These are phyloP conservation scores for Santalum album DNA, from an alignment of 164 flowering plant genomes.

Conservation along the genomic window DNA sequence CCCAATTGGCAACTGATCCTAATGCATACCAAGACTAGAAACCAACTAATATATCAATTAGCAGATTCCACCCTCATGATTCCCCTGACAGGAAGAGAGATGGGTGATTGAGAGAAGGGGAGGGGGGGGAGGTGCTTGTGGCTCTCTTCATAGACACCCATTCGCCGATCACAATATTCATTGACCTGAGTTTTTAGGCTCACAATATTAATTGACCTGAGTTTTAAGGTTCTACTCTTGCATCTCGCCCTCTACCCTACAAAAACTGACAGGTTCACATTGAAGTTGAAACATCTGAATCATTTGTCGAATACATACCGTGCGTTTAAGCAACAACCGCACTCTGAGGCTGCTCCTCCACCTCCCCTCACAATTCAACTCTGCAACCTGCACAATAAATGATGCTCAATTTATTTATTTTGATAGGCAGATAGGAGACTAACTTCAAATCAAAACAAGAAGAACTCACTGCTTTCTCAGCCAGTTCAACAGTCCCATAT, in stretches of 20 bases:
- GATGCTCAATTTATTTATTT: neutral
- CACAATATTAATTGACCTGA: too few relatives aligned
- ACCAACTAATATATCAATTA: too few relatives aligned
- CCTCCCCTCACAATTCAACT: slow-evolving; percentile 69
- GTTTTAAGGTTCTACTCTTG: too few relatives aligned
- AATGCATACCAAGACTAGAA: too few relatives aligned
- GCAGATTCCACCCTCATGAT: too few relatives aligned
- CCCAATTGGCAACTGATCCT: too few relatives aligned
- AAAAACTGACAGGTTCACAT: neutral
- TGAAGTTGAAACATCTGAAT: neutral
- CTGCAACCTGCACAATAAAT: slow-evolving; percentile 45
- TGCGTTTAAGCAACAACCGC: slow-evolving; percentile 49
- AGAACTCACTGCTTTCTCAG: slow-evolving; percentile 95
- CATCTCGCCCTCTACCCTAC: neutral
- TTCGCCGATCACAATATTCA: too few relatives aligned
- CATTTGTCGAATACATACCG: slow-evolving; percentile 28
- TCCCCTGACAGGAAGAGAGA: too few relatives aligned
- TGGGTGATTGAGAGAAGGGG: too few relatives aligned
- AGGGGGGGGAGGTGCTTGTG: too few relatives aligned
- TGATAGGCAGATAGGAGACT: neutral
- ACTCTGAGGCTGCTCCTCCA: slow-evolving; percentile 94
- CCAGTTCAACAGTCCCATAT: slow-evolving; percentile 72
- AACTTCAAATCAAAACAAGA: neutral
- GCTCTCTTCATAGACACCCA: too few relatives aligned
- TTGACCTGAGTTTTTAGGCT: too few relatives aligned